These are phyloP conservation scores for Dendrobium chrysotoxum DNA, from an alignment of 106 monocot species.

Conservation along the genomic window DNA sequence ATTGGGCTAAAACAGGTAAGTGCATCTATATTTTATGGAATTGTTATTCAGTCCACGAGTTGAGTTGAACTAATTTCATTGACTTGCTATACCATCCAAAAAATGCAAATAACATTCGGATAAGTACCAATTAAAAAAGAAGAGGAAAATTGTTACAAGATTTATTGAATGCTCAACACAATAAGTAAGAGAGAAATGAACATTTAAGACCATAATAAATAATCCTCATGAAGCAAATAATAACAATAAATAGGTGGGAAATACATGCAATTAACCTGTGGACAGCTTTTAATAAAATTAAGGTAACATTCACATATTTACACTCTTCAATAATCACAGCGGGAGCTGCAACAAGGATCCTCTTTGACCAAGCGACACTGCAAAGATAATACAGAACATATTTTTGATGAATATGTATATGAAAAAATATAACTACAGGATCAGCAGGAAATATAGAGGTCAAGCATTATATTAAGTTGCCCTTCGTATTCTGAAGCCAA, in stretches of 20 bases:
- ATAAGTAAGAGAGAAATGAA: background rate
- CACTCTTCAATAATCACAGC: background rate
- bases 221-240: background rate
- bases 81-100: too few species aligned
- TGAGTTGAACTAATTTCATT: too few species aligned
- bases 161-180: background rate
- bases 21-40: too few species aligned
- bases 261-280: background rate
- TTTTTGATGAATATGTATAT: background rate
- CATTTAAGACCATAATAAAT: background rate
- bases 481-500: background rate
- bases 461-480: background rate
- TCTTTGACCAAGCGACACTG: background rate
- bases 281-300: background rate
- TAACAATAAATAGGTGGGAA: background rate
- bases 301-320: background rate
- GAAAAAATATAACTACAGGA: background rate
- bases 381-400: background rate
- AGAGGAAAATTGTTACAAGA: background rate
- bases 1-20: too few species aligned
- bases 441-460: background rate
- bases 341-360: background rate
- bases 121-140: background rate
- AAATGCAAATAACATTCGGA: background rate
- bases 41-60: too few species aligned